phyloP scores from a whole-genome alignment of 2,329 filamentous ascomycete species.

The Huntiella decipiens region DNA sequence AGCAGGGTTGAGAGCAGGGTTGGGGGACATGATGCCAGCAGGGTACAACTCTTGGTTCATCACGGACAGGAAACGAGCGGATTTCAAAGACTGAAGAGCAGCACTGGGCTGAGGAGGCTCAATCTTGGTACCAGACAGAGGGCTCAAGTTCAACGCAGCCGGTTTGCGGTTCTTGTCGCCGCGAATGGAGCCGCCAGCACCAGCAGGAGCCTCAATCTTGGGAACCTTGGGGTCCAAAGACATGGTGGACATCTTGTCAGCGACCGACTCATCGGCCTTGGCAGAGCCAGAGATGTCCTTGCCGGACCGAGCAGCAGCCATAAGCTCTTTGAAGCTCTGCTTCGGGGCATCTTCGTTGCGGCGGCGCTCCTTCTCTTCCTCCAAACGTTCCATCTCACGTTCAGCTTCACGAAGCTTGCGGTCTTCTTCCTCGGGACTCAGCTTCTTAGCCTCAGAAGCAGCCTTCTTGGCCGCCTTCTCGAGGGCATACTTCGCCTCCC shows the following conservation, averaged over 20 bases:
- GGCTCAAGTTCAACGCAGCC: constrained; percentile 67
- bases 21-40: constrained; percentile 66
- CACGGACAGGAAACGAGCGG: constrained; percentile 69
- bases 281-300: constrained; percentile 13
- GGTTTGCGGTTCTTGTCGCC: constrained; percentile 48
- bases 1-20: constrained; percentile 71
- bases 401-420: constrained; percentile 54
- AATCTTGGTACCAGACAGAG: constrained; percentile 62
- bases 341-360: constrained; percentile 33
- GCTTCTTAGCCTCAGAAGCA: constrained; percentile 19
- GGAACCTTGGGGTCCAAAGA: constrained; percentile 28
- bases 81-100: constrained; percentile 81
- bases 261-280: constrained; percentile 15
- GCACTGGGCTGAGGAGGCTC: constrained; percentile 88
- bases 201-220: constrained; percentile 26
- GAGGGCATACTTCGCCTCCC: constrained; percentile 29
- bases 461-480: constrained; percentile 26
- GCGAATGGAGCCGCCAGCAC: constrained; percentile 16
- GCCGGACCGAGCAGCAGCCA: constrained; percentile 22
- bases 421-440: constrained; percentile 36
- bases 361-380: constrained; percentile 48
- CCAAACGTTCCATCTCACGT: constrained; percentile 51
- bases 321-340: constrained; percentile 29
- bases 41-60: constrained; percentile 69
- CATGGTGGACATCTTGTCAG: constrained; percentile 32